Conservation (phyloP, 768 basidiomycete genomes). For the Russula olivacea region DNA sequence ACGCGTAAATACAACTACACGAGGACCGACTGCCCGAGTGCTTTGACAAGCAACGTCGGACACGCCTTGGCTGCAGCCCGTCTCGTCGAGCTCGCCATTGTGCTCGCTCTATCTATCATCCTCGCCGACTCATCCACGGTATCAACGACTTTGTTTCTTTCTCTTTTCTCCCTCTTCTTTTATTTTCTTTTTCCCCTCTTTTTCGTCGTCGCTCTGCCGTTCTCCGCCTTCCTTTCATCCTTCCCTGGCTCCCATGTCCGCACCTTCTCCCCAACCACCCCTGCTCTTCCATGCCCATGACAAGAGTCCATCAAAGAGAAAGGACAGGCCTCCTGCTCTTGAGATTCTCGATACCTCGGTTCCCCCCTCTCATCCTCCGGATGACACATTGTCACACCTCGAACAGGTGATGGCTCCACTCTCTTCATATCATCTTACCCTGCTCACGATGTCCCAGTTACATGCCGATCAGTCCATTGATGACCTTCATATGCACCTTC, state of each 20-base stretch:
- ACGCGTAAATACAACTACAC: constrained; percentile 14
- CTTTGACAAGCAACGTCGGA: constrained; percentile 16
- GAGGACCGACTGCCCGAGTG: neutral
- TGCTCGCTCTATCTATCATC: constrained; percentile 23
- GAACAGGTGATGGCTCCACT: constrained; percentile 16
- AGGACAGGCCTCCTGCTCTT: constrained; percentile 49
- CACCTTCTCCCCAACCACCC: constrained; percentile 27
- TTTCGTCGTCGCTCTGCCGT: constrained; percentile 34
- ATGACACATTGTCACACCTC: constrained; percentile 18
- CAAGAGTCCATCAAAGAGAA: constrained; percentile 38
- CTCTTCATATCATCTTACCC: constrained; percentile 1
- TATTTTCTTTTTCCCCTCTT: constrained; percentile 13
- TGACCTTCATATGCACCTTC: constrained; percentile 32
- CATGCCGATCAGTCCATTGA: constrained; percentile 42
- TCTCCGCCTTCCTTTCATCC: constrained; percentile 31
- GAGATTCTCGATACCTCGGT: constrained; percentile 40
- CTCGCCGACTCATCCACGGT: neutral
- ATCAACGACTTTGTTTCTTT: constrained; percentile 6
- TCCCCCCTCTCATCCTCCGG: constrained; percentile 32
- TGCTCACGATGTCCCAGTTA: constrained; percentile 33
- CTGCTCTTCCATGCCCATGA: constrained; percentile 35
- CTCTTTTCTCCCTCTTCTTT: constrained; percentile 28
- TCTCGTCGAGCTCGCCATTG: constrained; percentile 24
- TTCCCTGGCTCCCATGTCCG: constrained; percentile 39
- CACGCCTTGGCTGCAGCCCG: constrained; percentile 20